phyloP scores from a whole-genome alignment of 129 eudicot genomes.

The Arctium minus region DNA sequence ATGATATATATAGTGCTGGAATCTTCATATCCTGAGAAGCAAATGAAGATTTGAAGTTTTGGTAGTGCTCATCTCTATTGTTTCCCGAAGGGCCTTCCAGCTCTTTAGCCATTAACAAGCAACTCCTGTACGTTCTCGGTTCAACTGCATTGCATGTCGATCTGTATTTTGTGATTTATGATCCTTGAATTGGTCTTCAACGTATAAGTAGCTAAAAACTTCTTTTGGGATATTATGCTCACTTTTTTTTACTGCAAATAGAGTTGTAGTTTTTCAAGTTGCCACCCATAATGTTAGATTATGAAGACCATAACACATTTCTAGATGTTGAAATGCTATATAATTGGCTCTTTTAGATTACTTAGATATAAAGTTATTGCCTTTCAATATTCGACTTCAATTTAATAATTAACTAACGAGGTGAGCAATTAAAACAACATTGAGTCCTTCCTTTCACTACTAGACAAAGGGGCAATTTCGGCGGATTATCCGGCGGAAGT shows the following conservation, averaged over 20 bases:
- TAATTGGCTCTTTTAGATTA: not conserved
- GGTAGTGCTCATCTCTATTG: too few relatives aligned
- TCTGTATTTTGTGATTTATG: not conserved
- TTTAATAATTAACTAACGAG: not conserved
- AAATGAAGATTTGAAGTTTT: too few relatives aligned
- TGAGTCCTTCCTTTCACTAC: too few relatives aligned
- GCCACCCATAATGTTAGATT: not conserved
- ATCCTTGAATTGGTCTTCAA: not conserved
- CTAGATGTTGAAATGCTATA: too few relatives aligned
- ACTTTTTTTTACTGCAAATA: not conserved
- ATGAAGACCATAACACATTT: not conserved
- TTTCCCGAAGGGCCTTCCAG: too few relatives aligned
- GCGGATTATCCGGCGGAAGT: too few relatives aligned
- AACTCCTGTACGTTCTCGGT: not conserved
- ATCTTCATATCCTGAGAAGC: too few relatives aligned
- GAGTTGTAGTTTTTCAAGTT: not conserved
- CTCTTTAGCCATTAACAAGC: too few relatives aligned
- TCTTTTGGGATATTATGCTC: not conserved
- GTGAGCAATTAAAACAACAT: not conserved
- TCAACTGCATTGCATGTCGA: not conserved
- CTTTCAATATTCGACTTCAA: not conserved
- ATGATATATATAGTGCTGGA: too few relatives aligned
- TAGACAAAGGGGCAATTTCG: too few relatives aligned
- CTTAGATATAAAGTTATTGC: not conserved
- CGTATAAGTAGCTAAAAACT: not conserved